Evolutionary conservation across 768 basidiomycete species (phyloP), one percentile per base, ranked within the genome.

Genomic region (Scleroderma citrinum): DNA sequence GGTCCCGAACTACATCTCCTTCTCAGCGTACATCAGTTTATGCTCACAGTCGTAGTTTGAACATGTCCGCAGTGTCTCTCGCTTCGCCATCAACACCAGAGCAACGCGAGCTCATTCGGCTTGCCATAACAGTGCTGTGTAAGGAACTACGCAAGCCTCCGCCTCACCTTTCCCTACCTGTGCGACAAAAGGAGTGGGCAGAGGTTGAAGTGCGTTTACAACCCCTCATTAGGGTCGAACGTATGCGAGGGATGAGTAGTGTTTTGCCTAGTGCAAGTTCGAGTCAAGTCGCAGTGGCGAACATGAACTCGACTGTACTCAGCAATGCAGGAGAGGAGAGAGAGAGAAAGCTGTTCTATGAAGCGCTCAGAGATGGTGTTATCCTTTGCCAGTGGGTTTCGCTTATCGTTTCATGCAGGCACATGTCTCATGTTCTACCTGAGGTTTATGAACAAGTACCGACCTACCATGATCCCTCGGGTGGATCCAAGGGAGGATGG

Each of bases 341-440:
- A 59, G 88, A 93, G 66, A 71, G 85, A 54, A 75, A 73, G 46
- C 64, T 80, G 29, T 95, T 93, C 59, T 72, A 75, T 30, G 88
- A 92, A 47, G 82, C 87, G 0, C 62, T 94, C 48, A 70, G 81
- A 57, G 92, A 95, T 69, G 92, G 92, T 1, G 86, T 83, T 64
- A 78, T 94, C 19, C 75, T 95, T 20, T 93, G 92, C 81, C 84
- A 89, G 92, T 94, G 61, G 71, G 92, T 82, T 31, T 54, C 45
- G 26, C 35, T 37, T 50, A 23, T 55, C 48, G 40, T 45, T 35
- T 49, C 46, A 39, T 26, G 54, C 46, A 44, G 38, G 40, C 29
- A 17, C 42, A 20, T 32, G 47, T 56, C 44, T 46, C 23, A 34
- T 44, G 24, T 42, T 45, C 38, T 29, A 43, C 52, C 34, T 42